These are phyloP conservation scores for Entonaema liquescens DNA, from an alignment of 495 filamentous ascomycete genomes.

Conservation along the genomic window DNA sequence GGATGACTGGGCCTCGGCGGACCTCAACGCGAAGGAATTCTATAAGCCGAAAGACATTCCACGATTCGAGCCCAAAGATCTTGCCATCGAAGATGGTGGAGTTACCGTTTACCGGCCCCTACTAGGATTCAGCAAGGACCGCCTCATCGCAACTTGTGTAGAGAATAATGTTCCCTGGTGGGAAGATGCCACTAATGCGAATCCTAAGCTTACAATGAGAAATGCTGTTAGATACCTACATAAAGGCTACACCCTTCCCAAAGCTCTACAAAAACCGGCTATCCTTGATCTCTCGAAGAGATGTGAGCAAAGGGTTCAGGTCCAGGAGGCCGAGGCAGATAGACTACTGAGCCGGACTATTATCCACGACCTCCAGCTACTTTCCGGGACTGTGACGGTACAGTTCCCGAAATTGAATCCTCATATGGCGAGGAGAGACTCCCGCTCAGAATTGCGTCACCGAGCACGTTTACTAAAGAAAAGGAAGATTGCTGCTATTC, in stretches of 20 bases:
- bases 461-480: conserved; percentile 44
- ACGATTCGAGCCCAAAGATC: conserved; percentile 8
- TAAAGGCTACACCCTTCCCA: conserved; percentile 66
- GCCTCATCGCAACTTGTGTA: conserved; percentile 76
- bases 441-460: conserved; percentile 30
- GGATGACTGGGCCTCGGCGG: conserved; percentile 14
- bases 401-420: conserved; percentile 48
- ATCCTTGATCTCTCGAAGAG: conserved; percentile 64
- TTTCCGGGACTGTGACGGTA: conserved; percentile 53
- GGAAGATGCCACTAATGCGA: conserved; percentile 86
- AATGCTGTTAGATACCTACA: conserved; percentile 81
- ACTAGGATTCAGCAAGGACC: conserved; percentile 73
- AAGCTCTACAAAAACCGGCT: conserved; percentile 70
- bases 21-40: conserved; percentile 40
- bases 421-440: conserved; percentile 19
- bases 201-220: conserved; percentile 76
- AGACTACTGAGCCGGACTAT: conserved; percentile 42
- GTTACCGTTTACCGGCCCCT: conserved; percentile 79
- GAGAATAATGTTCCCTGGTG: conserved; percentile 73
- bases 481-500: conserved; percentile 50
- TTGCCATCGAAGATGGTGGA: conserved; percentile 71
- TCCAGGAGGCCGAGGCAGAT: conserved; percentile 48
- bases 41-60: conserved; percentile 17
- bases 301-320: conserved; percentile 42
- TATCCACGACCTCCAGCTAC: conserved; percentile 52